These are phyloP conservation scores for Halenospora varia DNA, from an alignment of 495 filamentous ascomycete species.

Conservation along the genomic window DNA sequence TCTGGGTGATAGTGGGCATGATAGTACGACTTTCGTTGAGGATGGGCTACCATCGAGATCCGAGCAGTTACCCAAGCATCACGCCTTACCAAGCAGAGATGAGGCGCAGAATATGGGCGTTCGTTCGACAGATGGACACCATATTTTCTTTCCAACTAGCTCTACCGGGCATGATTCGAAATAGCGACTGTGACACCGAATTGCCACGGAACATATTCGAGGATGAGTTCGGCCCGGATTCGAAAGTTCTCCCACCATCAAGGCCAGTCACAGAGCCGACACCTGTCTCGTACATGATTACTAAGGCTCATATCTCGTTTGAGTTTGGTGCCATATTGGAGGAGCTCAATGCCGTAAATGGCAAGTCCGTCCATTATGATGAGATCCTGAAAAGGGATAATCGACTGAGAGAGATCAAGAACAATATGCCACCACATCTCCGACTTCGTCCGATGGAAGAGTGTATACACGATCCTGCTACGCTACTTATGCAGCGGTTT, in stretches of 20 bases:
- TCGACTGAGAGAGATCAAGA: conserved; percentile 63
- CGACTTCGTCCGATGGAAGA: conserved; percentile 66
- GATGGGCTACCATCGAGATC: conserved; percentile 95
- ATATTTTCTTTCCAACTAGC: conserved; percentile 90
- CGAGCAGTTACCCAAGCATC: conserved; percentile 76
- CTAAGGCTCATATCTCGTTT: conserved; percentile 48
- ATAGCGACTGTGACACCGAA: conserved; percentile 77
- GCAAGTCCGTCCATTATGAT: conserved; percentile 64
- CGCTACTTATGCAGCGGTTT: conserved; percentile 77
- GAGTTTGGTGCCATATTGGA: conserved; percentile 50
- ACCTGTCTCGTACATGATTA: conserved; percentile 83
- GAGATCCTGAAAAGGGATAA: conserved; percentile 74
- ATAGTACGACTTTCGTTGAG: conserved; percentile 83
- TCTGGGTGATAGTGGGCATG: conserved; percentile 79
- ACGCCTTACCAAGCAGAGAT: conserved; percentile 89
- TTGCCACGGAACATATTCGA: conserved; percentile 90
- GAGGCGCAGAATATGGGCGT: conserved; percentile 82
- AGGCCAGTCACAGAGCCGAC: conserved; percentile 75
- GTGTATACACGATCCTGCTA: conserved; percentile 66
- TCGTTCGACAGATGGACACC: conserved; percentile 76
- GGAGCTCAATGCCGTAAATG: conserved; percentile 39
- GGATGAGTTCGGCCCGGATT: conserved; percentile 83
- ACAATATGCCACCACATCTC: conserved; percentile 64
- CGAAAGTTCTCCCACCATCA: conserved; percentile 69
- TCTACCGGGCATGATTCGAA: conserved; percentile 82